Base-by-base conservation (phyloP, 2,329 filamentous ascomycete genomes). In the Cadophora gregata region DNA sequence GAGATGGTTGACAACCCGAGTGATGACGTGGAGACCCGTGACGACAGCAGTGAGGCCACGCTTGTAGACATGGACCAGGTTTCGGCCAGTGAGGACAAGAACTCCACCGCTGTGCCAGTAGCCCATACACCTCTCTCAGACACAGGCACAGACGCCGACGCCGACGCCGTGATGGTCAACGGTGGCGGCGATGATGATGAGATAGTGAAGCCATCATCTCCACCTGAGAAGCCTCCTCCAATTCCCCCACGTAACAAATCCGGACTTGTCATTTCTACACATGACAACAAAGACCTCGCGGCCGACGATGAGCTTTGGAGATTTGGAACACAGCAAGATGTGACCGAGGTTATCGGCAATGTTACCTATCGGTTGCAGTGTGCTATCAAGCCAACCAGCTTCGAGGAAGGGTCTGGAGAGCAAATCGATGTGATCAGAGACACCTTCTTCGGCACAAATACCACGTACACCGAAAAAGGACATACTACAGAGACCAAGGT, bases 301-400 rank as follows among this genome's bases (percentile, higher is more conserved):
- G 65, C 75, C 6, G 71, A 75, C n/a, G 73, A 75, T 29, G 73
- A 77, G 47, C 61, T 77, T 47, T 76, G 76, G 73, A 74, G 69
- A 61, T 78, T 78, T 72, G 77, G 77, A 25, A 71, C 76, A 38
- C 96, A 99, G 76, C 94, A 99, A 79, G 96, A 99, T 79, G 95
- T 97, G 4, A 93, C 93, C 14, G 96, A 99, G 79, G 95, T 97
- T 55, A 94, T 97, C 81, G 93, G 93, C 66, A 96, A 95, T 74
- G 92, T 97, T 29, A 87, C 97, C 66, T 93, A 95, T 75, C 91
- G 96, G 60, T 83, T 97, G n/a, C 92, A 96, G 74, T 93, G 92
- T 62, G 94, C 95, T 2, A 94, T 98, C 75, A 89, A 86, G 65
- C 86, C 93, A 6, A 85, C 85, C n/a, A 86, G 85, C 3, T 81